Conservation (phyloP, 2,329 filamentous ascomycete genomes). For the Elsinoe arachidis region DNA sequence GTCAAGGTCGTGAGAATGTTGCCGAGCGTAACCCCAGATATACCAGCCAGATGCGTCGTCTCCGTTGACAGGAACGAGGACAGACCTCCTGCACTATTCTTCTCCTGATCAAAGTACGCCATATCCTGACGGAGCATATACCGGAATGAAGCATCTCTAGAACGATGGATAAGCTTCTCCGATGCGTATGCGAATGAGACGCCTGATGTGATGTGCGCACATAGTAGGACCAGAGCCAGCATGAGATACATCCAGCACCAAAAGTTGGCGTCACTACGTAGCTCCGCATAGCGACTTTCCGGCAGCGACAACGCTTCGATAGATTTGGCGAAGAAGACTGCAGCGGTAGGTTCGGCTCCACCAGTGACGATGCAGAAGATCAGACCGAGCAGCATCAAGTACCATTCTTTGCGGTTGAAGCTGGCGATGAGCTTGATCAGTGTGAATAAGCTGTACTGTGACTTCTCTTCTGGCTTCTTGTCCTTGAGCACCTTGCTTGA, state of each 20-base stretch:
- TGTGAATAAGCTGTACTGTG: slow-evolving; percentile 62
- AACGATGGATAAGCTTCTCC: slow-evolving; percentile 75
- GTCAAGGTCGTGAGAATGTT: slow-evolving; percentile 74
- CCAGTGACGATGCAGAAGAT: slow-evolving; percentile 69
- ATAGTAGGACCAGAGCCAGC: slow-evolving; percentile 64
- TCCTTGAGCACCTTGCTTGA: slow-evolving; percentile 64
- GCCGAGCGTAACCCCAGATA: slow-evolving; percentile 79
- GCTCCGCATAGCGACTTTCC: slow-evolving; percentile 41
- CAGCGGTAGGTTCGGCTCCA: slow-evolving; percentile 66
- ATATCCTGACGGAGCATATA: slow-evolving; percentile 89
- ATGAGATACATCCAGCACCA: slow-evolving; percentile 87
- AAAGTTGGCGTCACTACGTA: slow-evolving; percentile 67
- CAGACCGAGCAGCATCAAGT: slow-evolving; percentile 64
- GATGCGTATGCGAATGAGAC: slow-evolving; percentile 74
- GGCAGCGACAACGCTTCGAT: slow-evolving; percentile 62
- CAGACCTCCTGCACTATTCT: slow-evolving; percentile 80
- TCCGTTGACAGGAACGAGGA: slow-evolving; percentile 85
- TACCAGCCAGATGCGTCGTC: slow-evolving; percentile 77
- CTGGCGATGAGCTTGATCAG: slow-evolving; percentile 69
- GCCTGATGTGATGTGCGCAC: slow-evolving; percentile 61
- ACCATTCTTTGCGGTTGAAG: slow-evolving; percentile 68
- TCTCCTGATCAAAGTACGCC: slow-evolving; percentile 78
- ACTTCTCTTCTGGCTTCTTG: slow-evolving; percentile 35
- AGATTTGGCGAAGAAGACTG: slow-evolving; percentile 82
- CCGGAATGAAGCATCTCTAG: slow-evolving; percentile 74